These are phyloP conservation scores for Pneumocystis oryctolagi DNA, from an alignment of 1,139 yeast species.

Conservation along the genomic window DNA sequence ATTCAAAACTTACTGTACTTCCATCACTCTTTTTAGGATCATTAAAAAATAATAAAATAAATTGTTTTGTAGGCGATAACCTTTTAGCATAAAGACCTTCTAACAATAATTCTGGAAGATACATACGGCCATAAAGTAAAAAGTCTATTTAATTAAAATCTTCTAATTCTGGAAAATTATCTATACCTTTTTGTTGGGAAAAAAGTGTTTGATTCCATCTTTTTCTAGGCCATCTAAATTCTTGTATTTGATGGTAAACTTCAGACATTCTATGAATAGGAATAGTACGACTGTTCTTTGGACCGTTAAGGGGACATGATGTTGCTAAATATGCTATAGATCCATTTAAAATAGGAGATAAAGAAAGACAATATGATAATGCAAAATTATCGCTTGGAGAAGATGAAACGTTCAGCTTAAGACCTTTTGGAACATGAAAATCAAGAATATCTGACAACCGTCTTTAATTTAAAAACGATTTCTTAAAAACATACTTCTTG, in stretches of 20 bases:
- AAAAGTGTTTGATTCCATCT: background rate
- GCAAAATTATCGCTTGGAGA: slow-evolving; percentile 59
- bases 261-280: slow-evolving; percentile 24
- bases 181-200: slow-evolving; percentile 1
- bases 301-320: slow-evolving; percentile 36
- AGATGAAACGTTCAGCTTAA: slow-evolving; percentile 53
- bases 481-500: slow-evolving; percentile 31
- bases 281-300: slow-evolving; percentile 20
- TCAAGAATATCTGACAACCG: slow-evolving; percentile 34
- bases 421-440: slow-evolving; percentile 58
- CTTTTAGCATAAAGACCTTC: slow-evolving; percentile 79
- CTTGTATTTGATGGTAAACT: slow-evolving; percentile 29
- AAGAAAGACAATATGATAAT: slow-evolving; percentile 58
- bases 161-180: slow-evolving; percentile 35
- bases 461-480: background rate
- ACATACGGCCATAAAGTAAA: slow-evolving; percentile 66
- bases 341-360: slow-evolving; percentile 57
- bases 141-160: slow-evolving; percentile 25
- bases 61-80: slow-evolving; percentile 43
- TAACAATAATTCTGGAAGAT: slow-evolving; percentile 70
- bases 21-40: slow-evolving; percentile 46
- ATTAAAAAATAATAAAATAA: slow-evolving; percentile 60
- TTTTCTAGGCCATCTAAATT: slow-evolving; percentile 8
- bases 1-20: slow-evolving; percentile 25
- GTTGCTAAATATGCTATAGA: slow-evolving; percentile 72